phyloP scores from a whole-genome alignment of 2,329 filamentous ascomycete species.

The Exophiala sp. region DNA sequence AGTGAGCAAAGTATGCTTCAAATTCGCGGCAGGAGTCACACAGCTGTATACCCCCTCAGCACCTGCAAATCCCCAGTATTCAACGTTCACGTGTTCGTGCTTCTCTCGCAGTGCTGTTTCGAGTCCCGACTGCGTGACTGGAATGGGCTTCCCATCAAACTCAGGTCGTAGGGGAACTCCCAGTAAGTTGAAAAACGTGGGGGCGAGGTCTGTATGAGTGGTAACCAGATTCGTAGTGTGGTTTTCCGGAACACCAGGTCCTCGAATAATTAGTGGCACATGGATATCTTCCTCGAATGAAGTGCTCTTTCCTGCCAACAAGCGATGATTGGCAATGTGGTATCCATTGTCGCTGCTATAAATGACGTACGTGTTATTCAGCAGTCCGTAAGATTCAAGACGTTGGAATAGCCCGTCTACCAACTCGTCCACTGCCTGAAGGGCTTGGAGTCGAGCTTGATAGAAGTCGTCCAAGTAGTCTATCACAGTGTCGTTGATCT shows the following conservation, averaged over 20 bases:
- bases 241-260: constrained; percentile 51
- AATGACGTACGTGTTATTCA: constrained; percentile 57
- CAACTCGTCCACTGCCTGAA: constrained; percentile 55
- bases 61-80: constrained; percentile 51
- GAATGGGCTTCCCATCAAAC: constrained; percentile 57
- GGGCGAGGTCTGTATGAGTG: constrained; percentile 62
- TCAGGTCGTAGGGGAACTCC: constrained; percentile 38
- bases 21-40: not conserved
- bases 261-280: constrained; percentile 58
- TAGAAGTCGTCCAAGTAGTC: constrained; percentile 54
- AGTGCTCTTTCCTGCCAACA: constrained; percentile 58
- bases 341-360: constrained; percentile 61
- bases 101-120: constrained; percentile 1
- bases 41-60: constrained; percentile 32
- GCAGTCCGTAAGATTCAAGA: constrained; percentile 40
- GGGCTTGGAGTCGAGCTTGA: constrained; percentile 45
- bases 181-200: constrained; percentile 50
- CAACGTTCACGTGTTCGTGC: constrained; percentile 56
- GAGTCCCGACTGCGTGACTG: constrained; percentile 29
- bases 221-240: constrained; percentile 48
- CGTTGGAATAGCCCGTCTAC: constrained; percentile 45
- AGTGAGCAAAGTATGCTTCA: not conserved
- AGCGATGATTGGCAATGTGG: constrained; percentile 58
- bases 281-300: constrained; percentile 60
- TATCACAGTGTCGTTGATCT: constrained; percentile 45